Conservation (phyloP, 805 yeast genomes). For the Monosporozyma siamensis region DNA sequence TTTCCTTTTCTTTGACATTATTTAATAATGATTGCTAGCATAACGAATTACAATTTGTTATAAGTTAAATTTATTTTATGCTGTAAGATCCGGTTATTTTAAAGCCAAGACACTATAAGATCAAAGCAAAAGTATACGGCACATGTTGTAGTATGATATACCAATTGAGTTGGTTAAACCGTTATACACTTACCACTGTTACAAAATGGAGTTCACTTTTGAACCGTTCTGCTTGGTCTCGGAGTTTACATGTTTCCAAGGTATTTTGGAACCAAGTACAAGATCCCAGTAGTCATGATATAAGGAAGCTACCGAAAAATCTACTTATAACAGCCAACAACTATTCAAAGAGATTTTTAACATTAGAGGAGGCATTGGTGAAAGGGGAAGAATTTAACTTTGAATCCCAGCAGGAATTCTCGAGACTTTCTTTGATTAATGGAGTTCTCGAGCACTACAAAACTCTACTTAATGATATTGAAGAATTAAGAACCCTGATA, state of each 20-base stretch:
- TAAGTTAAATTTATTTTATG: too few relatives aligned
- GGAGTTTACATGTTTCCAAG: not conserved
- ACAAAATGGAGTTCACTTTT: too few relatives aligned
- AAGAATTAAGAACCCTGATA: constrained; percentile 29
- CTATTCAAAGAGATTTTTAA: constrained; percentile 34
- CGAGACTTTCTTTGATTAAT: constrained; percentile 37
- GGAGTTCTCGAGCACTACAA: constrained; percentile 35
- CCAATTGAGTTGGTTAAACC: too few relatives aligned
- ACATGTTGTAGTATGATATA: too few relatives aligned
- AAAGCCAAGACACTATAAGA: too few relatives aligned
- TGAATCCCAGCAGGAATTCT: constrained; percentile 40
- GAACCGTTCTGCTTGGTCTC: too few relatives aligned
- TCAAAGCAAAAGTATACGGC: too few relatives aligned
- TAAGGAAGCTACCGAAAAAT: constrained; percentile 40
- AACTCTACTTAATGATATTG: constrained; percentile 24
- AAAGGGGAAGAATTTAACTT: constrained; percentile 36
- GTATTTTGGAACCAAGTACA: not conserved
- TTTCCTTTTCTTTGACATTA: too few relatives aligned
- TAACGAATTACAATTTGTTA: too few relatives aligned
- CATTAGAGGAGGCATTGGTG: constrained; percentile 36
- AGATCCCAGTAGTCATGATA: not conserved
- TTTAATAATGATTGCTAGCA: too few relatives aligned
- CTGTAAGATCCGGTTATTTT: too few relatives aligned
- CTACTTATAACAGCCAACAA: constrained; percentile 39
- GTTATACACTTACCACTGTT: too few relatives aligned